These are phyloP conservation scores for Herpetomonas tarakana DNA, from an alignment of 208 protist species.

Conservation along the genomic window DNA sequence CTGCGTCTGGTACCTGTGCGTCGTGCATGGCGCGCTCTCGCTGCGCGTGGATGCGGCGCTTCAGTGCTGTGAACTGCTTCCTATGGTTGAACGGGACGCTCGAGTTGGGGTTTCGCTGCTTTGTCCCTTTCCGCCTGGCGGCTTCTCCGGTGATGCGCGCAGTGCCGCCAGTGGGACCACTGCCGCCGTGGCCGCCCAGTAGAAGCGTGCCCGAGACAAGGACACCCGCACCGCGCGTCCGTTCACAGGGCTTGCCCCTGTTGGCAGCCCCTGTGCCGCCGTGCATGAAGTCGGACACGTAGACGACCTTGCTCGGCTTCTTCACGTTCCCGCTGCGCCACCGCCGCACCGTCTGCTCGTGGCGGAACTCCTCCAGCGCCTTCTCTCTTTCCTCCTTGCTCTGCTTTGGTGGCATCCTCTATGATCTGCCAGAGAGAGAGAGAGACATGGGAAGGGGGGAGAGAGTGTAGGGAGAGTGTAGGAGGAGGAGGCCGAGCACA, in stretches of 20 bases:
- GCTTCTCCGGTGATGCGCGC: neutral
- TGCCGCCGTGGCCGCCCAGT: neutral
- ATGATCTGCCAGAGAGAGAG: neutral
- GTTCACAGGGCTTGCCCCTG: too few relatives aligned
- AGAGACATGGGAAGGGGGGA: too few relatives aligned
- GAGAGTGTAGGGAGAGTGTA: too few relatives aligned
- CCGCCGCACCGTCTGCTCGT: conserved; percentile 13
- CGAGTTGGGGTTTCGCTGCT: conserved; percentile 27
- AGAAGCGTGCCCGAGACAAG: conserved; percentile 4
- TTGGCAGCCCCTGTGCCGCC: neutral
- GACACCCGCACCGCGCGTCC: too few relatives aligned
- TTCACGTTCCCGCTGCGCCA: conserved; percentile 4
- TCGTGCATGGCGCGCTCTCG: conserved; percentile 19
- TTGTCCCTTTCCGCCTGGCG: conserved; percentile 11
- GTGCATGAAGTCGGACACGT: conserved; percentile 14
- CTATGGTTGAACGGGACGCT: conserved; percentile 32
- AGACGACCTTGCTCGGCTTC: conserved; percentile 15
- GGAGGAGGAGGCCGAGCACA: too few relatives aligned
- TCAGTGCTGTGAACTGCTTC: conserved; percentile 30
- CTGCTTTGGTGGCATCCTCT: conserved; percentile 4
- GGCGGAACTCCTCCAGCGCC: conserved; percentile 8
- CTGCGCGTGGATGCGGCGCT: conserved; percentile 30
- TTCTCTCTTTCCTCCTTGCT: neutral
- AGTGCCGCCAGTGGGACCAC: neutral
- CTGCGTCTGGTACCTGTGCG: neutral